These are phyloP conservation scores for Zygoascus tannicola DNA, from an alignment of 805 yeast species.

Conservation along the genomic window DNA sequence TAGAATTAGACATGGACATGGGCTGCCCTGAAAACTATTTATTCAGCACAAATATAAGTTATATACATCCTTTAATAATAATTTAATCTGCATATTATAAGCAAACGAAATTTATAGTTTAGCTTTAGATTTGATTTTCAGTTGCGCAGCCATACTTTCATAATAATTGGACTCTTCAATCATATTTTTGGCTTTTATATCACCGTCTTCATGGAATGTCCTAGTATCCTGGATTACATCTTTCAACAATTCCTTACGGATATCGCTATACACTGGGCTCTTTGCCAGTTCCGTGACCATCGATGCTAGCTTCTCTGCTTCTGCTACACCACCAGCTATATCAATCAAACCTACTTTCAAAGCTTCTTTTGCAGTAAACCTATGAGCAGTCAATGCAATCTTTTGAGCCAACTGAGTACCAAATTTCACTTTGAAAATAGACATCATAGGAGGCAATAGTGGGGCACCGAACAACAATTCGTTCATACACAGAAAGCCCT, in stretches of 20 bases:
- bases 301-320: conserved; percentile 25
- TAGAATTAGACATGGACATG: too few species aligned
- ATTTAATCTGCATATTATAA: background rate
- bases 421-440: conserved; percentile 25
- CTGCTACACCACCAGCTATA: conserved; percentile 27
- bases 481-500: conserved; percentile 33
- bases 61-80: background rate
- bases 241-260: conserved; percentile 23
- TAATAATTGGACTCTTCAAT: conserved; percentile 9
- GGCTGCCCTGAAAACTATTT: too few species aligned
- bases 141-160: background rate
- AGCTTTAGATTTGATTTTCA: background rate
- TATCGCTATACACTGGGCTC: conserved; percentile 26
- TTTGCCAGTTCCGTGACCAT: conserved; percentile 17
- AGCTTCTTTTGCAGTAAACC: conserved; percentile 27
- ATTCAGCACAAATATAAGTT: too few species aligned
- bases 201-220: conserved; percentile 13
- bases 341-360: conserved; percentile 25
- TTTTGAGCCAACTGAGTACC: conserved; percentile 25
- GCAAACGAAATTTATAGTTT: background rate
- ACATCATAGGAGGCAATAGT: conserved; percentile 28
- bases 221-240: conserved; percentile 21
- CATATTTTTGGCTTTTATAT: background rate
- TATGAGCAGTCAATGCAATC: conserved; percentile 27
- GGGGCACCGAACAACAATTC: conserved; percentile 33